phyloP scores from a whole-genome alignment of 768 basidiomycete genomes.

The Trametopsis cervina region DNA sequence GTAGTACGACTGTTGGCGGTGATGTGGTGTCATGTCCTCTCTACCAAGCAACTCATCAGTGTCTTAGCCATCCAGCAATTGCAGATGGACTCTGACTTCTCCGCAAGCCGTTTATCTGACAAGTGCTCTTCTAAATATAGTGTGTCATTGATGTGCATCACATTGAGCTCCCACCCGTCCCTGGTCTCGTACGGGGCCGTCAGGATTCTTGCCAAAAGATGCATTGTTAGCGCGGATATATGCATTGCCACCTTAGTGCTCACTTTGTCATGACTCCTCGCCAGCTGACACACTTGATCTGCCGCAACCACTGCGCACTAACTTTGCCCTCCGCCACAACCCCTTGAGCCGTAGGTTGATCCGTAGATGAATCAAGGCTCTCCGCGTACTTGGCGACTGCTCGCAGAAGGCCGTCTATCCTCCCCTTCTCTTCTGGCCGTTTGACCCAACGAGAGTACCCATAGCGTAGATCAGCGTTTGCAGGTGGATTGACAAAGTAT shows the following conservation, averaged over 20 bases:
- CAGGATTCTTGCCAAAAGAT: conserved; percentile 67
- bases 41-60: conserved; percentile 32
- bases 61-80: not conserved
- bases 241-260: conserved; percentile 18
- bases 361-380: conserved; percentile 19
- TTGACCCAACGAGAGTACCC: conserved; percentile 72
- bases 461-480: conserved; percentile 54
- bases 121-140: conserved; percentile 72
- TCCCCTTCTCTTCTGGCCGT: conserved; percentile 54
- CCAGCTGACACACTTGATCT: conserved; percentile 63
- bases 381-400: conserved; percentile 43
- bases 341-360: not conserved
- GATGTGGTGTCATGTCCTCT: conserved; percentile 56
- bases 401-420: conserved; percentile 62
- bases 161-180: conserved; percentile 77
- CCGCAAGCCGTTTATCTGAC: conserved; percentile 47
- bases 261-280: conserved; percentile 83
- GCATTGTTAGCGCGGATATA: not conserved
- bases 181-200: conserved; percentile 77
- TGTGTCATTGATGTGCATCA: conserved; percentile 66
- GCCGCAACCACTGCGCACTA: conserved; percentile 28
- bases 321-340: conserved; percentile 20
- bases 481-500: conserved; percentile 66
- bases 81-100: conserved; percentile 48
- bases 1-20: conserved; percentile 65